Conservation (phyloP, 1,139 yeast species). For the Pneumocystis canis region DNA sequence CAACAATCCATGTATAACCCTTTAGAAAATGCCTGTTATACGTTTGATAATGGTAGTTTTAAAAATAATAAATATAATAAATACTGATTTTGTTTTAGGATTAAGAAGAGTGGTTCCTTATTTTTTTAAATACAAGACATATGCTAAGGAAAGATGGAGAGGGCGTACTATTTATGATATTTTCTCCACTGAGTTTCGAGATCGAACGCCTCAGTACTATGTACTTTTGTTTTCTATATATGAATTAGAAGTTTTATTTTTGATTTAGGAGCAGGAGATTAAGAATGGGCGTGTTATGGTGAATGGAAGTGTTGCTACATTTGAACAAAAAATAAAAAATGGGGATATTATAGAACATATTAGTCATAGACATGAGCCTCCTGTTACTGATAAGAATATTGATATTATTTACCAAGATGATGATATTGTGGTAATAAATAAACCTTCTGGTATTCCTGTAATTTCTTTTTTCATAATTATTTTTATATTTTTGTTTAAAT, state of each 20-base stretch:
- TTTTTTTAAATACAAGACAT: conserved; percentile 74
- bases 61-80: neutral
- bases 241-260: neutral
- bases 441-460: conserved; percentile 90
- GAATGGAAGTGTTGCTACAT: conserved; percentile 47
- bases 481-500: neutral
- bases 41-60: neutral
- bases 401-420: conserved; percentile 68
- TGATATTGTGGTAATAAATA: conserved; percentile 69
- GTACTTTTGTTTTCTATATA: conserved; percentile 5
- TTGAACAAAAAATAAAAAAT: conserved; percentile 55
- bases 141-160: conserved; percentile 85
- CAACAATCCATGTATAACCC: neutral
- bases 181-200: conserved; percentile 72
- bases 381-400: conserved; percentile 60
- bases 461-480: neutral
- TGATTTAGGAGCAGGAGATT: conserved; percentile 36
- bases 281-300: conserved; percentile 58
- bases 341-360: conserved; percentile 78
- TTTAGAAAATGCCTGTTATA: neutral
- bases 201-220: conserved; percentile 58
- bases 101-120: conserved; percentile 71
- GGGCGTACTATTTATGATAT: conserved; percentile 65
- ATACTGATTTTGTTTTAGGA: conserved; percentile 8
- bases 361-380: conserved; percentile 81